Conservation (phyloP, 257 asterid species). For the Jacaranda copaia region DNA sequence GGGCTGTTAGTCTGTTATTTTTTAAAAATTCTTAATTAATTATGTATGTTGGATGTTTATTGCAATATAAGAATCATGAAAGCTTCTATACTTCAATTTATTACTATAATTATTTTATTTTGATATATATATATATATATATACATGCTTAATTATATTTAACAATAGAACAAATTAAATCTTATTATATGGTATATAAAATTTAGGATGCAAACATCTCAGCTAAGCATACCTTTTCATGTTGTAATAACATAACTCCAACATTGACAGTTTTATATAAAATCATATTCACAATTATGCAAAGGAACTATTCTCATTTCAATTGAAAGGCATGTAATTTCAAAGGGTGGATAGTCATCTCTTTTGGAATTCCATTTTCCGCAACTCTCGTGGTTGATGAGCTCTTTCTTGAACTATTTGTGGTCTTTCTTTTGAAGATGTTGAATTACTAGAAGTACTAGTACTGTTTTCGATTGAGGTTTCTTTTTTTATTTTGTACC, state of each 20-base stretch:
- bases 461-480: conserved; percentile 32
- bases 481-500: conserved; percentile 38
- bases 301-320: conserved; percentile 20
- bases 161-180: too few relatives aligned
- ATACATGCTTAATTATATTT: too few relatives aligned
- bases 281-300: neutral
- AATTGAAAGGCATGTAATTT: conserved; percentile 3
- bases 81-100: too few relatives aligned
- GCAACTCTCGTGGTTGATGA: conserved; percentile 51
- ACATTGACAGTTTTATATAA: neutral
- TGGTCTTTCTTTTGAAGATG: conserved; percentile 43
- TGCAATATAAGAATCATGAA: too few relatives aligned
- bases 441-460: conserved; percentile 37
- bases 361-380: conserved; percentile 25
- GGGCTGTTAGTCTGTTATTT: too few relatives aligned
- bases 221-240: neutral
- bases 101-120: too few relatives aligned
- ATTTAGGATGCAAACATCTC: too few relatives aligned
- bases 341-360: conserved; percentile 29
- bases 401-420: conserved; percentile 59
- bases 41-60: too few relatives aligned
- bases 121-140: too few relatives aligned
- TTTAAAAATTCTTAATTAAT: too few relatives aligned
- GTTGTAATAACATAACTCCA: neutral
- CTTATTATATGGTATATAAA: too few relatives aligned